phyloP scores from a whole-genome alignment of 768 basidiomycete species.

The Xerocomus brunneocitrinus region DNA sequence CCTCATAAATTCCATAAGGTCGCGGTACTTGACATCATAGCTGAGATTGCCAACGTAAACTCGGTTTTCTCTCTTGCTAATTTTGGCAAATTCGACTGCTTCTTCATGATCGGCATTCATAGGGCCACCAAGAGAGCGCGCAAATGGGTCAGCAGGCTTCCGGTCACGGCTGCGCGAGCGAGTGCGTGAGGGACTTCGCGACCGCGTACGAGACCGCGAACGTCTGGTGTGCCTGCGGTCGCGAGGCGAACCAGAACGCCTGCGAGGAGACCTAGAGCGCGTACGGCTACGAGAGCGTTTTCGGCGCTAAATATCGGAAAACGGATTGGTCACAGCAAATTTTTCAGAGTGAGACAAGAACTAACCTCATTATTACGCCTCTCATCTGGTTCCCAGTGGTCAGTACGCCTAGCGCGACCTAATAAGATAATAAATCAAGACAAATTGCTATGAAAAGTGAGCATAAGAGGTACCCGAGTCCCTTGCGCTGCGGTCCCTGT shows the following conservation, averaged over 20 bases:
- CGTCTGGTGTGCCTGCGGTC: slow-evolving; percentile 51
- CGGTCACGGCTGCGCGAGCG: slow-evolving; percentile 56
- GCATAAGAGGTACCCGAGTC: slow-evolving; percentile 45
- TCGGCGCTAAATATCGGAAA: slow-evolving; percentile 43
- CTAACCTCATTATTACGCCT: slow-evolving; percentile 70
- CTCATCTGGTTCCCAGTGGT: slow-evolving; percentile 86
- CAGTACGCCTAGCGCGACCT: slow-evolving; percentile 48
- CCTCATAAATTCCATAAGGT: slow-evolving; percentile 99
- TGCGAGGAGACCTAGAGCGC: slow-evolving; percentile 61
- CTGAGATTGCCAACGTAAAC: slow-evolving; percentile 99
- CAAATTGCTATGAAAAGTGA: background rate
- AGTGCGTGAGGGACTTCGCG: slow-evolving; percentile 46
- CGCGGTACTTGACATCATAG: slow-evolving; percentile 98
- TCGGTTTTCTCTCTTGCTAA: slow-evolving; percentile 96
- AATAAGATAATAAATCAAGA: slow-evolving; percentile 6
- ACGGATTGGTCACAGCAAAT: background rate
- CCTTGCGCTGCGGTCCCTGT: slow-evolving; percentile 44
- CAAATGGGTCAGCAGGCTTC: slow-evolving; percentile 59
- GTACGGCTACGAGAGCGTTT: slow-evolving; percentile 65
- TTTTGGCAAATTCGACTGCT: slow-evolving; percentile 91
- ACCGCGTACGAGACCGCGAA: slow-evolving; percentile 61
- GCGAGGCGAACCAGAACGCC: slow-evolving; percentile 65
- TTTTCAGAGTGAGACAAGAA: background rate
- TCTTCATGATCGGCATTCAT: slow-evolving; percentile 92
- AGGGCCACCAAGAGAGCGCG: slow-evolving; percentile 80